These are phyloP conservation scores for Glycine soja DNA, from an alignment of 306 rosid species.

Conservation along the genomic window DNA sequence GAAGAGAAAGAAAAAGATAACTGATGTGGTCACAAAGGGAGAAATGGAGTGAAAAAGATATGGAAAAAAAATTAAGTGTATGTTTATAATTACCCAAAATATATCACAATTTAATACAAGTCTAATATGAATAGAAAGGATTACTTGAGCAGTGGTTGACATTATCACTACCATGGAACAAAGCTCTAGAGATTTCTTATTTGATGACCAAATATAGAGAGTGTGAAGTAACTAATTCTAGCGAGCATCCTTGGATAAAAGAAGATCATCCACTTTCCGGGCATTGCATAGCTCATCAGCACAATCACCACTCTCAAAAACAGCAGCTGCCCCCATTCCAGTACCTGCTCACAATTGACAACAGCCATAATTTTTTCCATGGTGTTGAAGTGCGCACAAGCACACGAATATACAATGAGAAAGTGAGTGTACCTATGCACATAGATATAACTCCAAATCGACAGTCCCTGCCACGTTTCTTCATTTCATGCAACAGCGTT, in stretches of 20 bases:
- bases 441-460: conserved; percentile 90
- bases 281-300: conserved; percentile 83
- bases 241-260: conserved; percentile 74
- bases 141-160: no score
- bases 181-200: no score
- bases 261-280: conserved; percentile 54
- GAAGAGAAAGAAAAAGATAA: no score
- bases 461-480: conserved; percentile 86
- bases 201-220: not conserved
- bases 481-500: conserved; percentile 90
- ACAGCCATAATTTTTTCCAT: not conserved
- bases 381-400: not conserved
- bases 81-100: no score
- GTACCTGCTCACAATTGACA: conserved; percentile 67
- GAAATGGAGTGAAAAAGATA: no score
- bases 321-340: conserved; percentile 99
- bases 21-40: no score
- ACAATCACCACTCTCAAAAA: conserved; percentile 80
- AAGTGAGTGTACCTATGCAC: conserved; percentile 76
- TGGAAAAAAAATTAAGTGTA: no score
- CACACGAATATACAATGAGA: not conserved
- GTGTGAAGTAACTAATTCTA: conserved; percentile 44
- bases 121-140: no score
- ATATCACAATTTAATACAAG: no score
- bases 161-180: no score